These are phyloP conservation scores for Paraurostyla sp. DNA, from an alignment of 73 alveolate species.

Conservation along the genomic window DNA sequence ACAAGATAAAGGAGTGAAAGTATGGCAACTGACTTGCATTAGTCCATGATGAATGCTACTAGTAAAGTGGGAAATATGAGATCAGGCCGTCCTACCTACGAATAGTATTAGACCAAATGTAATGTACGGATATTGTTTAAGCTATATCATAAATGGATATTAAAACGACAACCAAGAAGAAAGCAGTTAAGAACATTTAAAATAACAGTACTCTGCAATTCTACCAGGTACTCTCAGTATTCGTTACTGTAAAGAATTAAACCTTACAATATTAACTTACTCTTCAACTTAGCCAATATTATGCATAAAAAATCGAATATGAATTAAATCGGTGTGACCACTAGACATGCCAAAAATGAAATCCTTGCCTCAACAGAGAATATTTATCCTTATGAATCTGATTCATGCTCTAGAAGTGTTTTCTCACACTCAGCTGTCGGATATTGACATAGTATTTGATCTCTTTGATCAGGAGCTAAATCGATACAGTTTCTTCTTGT, in stretches of 20 bases:
- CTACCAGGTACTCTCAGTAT: constrained; percentile 43
- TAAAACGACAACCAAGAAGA: neutral
- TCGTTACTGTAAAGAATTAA: neutral
- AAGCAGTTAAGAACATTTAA: constrained; percentile 40
- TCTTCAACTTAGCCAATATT: constrained; percentile 43
- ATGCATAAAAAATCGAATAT: constrained; percentile 67
- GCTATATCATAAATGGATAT: constrained; percentile 26
- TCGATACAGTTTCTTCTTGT: constrained; percentile 34
- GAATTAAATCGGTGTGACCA: constrained; percentile 62
- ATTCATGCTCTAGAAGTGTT: constrained; percentile 23
- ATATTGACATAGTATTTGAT: constrained; percentile 57
- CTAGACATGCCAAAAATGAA: constrained; percentile 51
- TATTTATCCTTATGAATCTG: neutral
- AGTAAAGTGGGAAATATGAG: constrained; percentile 59
- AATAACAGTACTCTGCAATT: constrained; percentile 38
- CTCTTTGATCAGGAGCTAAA: constrained; percentile 28
- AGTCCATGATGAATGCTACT: constrained; percentile 64
- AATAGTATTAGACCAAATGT: neutral
- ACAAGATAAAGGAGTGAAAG: constrained; percentile 55
- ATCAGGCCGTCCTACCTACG: constrained; percentile 60
- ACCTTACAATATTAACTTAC: neutral
- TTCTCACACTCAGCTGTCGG: constrained; percentile 74
- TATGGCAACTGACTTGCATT: constrained; percentile 51
- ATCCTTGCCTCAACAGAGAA: constrained; percentile 46
- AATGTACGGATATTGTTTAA: constrained; percentile 11